Base-by-base conservation (phyloP, 495 filamentous ascomycete species). In the Cetradonia linearis region DNA sequence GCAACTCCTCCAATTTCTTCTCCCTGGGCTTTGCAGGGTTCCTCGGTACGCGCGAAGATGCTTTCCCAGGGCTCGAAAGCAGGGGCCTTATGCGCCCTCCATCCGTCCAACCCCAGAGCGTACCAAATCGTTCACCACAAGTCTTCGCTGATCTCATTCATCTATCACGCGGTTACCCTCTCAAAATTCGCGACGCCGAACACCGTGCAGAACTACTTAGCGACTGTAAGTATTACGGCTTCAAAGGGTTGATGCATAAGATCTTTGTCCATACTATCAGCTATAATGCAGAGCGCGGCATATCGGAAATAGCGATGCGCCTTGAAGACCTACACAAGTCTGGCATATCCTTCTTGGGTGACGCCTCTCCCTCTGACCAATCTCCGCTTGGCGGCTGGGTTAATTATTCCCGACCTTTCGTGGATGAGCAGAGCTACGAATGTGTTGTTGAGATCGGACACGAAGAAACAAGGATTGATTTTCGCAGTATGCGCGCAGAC, bases 1-100 rank as follows among this genome's bases (percentile, higher is more conserved):
- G 93, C 5, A 89, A 98, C 71, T 84, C 83, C 33, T 91, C 90
- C 7, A 98, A 98, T 71, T 98, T 91, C 80, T 98, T 98, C 76
- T 84, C 89, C 6, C 81, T 98, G 9, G 92, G 92, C 55, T 95
- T 96, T 68, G 86, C 85, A 11, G 82, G 90, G 67, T 95, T 95
- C 76, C 94, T 96, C 73, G 82, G 83, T 28, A 83, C 83, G 1
- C 88, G 87, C 3, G 74, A 81, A 27, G 85, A 95, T 65, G 79
- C 90, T 46, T 96, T 96, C 66, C 92, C 92, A 0, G 93, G 93
- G 2, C 80, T 96, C 1, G 81, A 90, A 52, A 81, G 86, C 20
- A 79, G 83, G 56, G 83, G 83, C 20, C 82, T 96, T 18, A 83
- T 98, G 13, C 87, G 92, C 9, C 92, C 92, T 2, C 92, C 92